phyloP scores from a whole-genome alignment of 805 yeast species.

The Dipodascus albidus region DNA sequence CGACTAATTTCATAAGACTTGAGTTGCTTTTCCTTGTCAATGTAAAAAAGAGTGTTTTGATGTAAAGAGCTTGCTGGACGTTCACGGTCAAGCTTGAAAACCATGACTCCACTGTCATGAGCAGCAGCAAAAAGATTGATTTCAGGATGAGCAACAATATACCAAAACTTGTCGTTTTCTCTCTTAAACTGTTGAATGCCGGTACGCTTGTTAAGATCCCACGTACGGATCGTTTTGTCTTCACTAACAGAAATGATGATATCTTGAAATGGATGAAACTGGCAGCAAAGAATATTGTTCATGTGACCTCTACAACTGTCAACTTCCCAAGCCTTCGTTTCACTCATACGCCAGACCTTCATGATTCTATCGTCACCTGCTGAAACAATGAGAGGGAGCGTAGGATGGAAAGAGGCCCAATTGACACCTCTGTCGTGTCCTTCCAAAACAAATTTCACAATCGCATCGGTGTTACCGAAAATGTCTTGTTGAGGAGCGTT shows the following conservation, averaged over 20 bases:
- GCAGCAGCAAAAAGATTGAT: slow-evolving; percentile 92
- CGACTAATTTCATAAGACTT: slow-evolving; percentile 63
- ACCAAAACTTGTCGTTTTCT: slow-evolving; percentile 92
- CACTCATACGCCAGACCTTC: slow-evolving; percentile 95
- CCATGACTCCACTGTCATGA: slow-evolving; percentile 96
- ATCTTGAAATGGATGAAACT: slow-evolving; percentile 91
- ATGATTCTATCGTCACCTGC: slow-evolving; percentile 95
- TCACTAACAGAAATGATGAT: slow-evolving; percentile 88
- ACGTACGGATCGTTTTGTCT: slow-evolving; percentile 89
- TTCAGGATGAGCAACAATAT: slow-evolving; percentile 75
- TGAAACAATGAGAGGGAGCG: slow-evolving; percentile 85
- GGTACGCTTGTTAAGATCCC: slow-evolving; percentile 92
- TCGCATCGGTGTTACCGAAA: slow-evolving; percentile 88
- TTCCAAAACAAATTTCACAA: slow-evolving; percentile 89
- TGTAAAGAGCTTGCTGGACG: slow-evolving; percentile 77
- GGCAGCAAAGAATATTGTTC: slow-evolving; percentile 76
- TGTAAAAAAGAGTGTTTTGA: slow-evolving; percentile 64
- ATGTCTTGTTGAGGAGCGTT: slow-evolving; percentile 64
- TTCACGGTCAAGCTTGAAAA: slow-evolving; percentile 93
- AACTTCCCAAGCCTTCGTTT: slow-evolving; percentile 97
- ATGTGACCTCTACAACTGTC: slow-evolving; percentile 98
- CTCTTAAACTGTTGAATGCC: slow-evolving; percentile 91
- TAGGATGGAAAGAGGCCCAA: slow-evolving; percentile 98
- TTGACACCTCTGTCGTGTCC: slow-evolving; percentile 99
- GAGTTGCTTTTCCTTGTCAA: slow-evolving; percentile 77